These are phyloP conservation scores for Melampsora larici-populina DNA, from an alignment of 1,284 basidiomycete genomes.

Conservation along the genomic window DNA sequence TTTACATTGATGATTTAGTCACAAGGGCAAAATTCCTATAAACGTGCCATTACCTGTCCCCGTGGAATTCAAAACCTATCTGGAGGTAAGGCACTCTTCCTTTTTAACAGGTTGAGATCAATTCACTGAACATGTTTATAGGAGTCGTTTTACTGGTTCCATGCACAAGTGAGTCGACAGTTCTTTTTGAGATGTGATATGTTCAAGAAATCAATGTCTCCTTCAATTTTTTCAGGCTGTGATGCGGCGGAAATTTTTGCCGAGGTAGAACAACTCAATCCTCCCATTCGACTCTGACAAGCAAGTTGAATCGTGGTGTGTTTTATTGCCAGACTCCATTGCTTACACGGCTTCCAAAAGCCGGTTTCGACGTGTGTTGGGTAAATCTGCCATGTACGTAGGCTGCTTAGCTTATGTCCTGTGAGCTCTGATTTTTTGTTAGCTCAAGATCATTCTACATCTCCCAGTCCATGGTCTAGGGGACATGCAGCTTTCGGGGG, in stretches of 20 bases:
- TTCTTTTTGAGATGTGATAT: background rate
- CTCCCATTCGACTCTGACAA: background rate
- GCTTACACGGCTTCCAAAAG: slow-evolving; percentile 37
- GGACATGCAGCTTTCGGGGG: slow-evolving; percentile 51
- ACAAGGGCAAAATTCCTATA: slow-evolving; percentile 21
- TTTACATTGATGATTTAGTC: background rate
- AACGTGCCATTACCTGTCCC: slow-evolving; percentile 21
- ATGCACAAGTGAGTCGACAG: slow-evolving; percentile 19
- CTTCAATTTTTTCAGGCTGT: background rate
- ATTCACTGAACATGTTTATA: background rate
- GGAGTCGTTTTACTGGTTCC: slow-evolving; percentile 36
- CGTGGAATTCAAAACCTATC: background rate
- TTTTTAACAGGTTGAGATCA: background rate
- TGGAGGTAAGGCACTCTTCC: background rate
- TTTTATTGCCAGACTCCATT: slow-evolving; percentile 15
- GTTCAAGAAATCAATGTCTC: background rate
- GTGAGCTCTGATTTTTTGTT: background rate
- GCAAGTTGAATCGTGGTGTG: background rate
- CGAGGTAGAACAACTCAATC: background rate
- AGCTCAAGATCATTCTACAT: background rate
- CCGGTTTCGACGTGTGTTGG: slow-evolving; percentile 53
- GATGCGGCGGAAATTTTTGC: slow-evolving; percentile 10
- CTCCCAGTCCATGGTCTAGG: slow-evolving; percentile 42
- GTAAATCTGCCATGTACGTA: slow-evolving; percentile 49
- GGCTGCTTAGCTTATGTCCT: background rate